Percentiles rank a stretch among this genome's conserved stretches.
phyloP scores from a whole-genome alignment of 179 eudicot genomes.

The Nepenthes alata region DNA sequence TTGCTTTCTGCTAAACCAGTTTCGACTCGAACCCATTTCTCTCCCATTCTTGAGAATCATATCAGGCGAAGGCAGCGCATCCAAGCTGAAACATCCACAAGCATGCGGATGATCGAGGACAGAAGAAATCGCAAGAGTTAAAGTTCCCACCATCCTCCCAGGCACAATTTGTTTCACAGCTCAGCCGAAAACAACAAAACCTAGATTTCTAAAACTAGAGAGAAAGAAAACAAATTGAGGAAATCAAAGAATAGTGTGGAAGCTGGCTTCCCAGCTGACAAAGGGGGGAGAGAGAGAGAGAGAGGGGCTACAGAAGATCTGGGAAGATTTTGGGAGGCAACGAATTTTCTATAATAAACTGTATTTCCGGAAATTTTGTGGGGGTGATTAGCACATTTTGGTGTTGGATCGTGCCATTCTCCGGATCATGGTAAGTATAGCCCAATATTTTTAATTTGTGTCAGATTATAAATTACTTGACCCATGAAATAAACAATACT shows the following conservation, averaged over 20 bases:
- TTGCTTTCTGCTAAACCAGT: constrained; percentile 26
- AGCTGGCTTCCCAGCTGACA: not conserved
- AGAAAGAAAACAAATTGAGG: constrained; percentile 16
- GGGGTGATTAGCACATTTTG: too few species aligned
- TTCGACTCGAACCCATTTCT: constrained; percentile 23
- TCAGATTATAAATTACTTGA: too few species aligned
- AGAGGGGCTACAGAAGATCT: not conserved
- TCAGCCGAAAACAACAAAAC: constrained; percentile 14
- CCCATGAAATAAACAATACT: too few species aligned
- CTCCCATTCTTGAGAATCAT: constrained; percentile 33
- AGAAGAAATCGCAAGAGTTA: constrained; percentile 42
- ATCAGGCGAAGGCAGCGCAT: constrained; percentile 32
- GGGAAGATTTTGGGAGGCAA: not conserved
- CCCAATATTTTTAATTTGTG: too few species aligned
- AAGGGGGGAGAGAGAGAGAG: not conserved
- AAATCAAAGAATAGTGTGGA: constrained; percentile 14
- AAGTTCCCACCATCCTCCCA: constrained; percentile 47
- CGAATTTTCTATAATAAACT: too few species aligned
- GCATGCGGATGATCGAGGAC: constrained; percentile 44
- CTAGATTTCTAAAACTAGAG: constrained; percentile 12
- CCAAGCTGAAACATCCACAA: constrained; percentile 55
- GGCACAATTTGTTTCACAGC: constrained; percentile 1
- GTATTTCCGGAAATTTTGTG: too few species aligned
- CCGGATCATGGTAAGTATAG: too few species aligned
- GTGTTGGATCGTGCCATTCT: too few species aligned